These are phyloP conservation scores for Eucalyptus paniculata DNA, from an alignment of 345 rosid genomes.

Conservation along the genomic window DNA sequence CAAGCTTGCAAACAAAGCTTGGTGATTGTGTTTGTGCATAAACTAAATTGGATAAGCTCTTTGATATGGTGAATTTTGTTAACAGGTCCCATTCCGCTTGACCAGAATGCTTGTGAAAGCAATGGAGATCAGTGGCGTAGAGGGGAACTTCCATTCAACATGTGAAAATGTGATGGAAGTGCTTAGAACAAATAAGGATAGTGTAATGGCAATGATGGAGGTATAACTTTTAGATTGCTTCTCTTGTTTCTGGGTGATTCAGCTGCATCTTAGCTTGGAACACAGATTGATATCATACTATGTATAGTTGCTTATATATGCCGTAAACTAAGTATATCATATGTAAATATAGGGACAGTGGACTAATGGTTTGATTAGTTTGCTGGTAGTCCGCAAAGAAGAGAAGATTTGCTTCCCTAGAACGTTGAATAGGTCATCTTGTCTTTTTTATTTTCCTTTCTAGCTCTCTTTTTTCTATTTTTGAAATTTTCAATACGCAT, in stretches of 20 bases:
- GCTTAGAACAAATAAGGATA: constrained; percentile 75
- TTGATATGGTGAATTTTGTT: neutral
- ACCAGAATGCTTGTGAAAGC: constrained; percentile 99
- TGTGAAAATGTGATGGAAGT: constrained; percentile 98
- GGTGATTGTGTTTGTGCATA: neutral
- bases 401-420: neutral
- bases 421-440: neutral
- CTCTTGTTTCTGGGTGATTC: neutral
- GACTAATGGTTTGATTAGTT: neutral
- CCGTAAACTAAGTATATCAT: neutral
- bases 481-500: neutral
- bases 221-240: constrained; percentile 6
- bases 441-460: neutral
- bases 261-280: neutral
- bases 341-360: neutral
- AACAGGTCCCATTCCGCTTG: constrained; percentile 91
- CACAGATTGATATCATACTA: neutral
- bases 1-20: neutral
- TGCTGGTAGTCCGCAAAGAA: neutral
- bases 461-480: neutral
- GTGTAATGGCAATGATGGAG: constrained; percentile 99
- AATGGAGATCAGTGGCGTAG: constrained; percentile 97
- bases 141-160: constrained; percentile 88
- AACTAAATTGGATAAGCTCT: neutral
- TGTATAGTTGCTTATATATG: neutral